Conservation (phyloP, 1,284 basidiomycete species). For the Cutaneotrichosporon arboriforme region DNA sequence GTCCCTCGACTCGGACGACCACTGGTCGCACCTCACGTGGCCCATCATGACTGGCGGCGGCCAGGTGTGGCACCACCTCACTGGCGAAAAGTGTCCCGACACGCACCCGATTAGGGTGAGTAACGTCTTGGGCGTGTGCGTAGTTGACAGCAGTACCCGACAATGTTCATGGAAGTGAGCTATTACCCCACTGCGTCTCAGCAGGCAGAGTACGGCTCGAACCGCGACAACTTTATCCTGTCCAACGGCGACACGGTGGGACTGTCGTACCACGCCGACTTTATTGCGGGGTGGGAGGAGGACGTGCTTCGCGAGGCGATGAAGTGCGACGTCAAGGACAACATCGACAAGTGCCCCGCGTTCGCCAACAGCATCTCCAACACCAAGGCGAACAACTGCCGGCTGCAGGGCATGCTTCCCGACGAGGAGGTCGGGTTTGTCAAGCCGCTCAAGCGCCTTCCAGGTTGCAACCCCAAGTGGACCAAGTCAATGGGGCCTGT, state of each 20-base stretch:
- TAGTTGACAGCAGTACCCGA: conserved; percentile 18
- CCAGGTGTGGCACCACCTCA: background rate
- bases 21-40: conserved; percentile 49
- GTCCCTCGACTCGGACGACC: conserved; percentile 31
- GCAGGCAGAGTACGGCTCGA: conserved; percentile 3
- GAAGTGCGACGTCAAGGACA: conserved; percentile 16
- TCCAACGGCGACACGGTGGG: conserved; percentile 48
- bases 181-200: background rate
- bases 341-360: background rate
- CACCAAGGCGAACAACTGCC: conserved; percentile 1
- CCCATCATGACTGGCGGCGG: conserved; percentile 23
- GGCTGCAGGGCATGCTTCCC: conserved; percentile 12
- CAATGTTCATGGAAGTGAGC: conserved; percentile 47
- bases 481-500: conserved; percentile 1
- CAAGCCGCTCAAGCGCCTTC: conserved; percentile 7
- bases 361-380: background rate
- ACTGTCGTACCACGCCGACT: conserved; percentile 47
- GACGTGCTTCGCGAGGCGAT: conserved; percentile 42
- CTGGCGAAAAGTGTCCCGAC: conserved; percentile 39
- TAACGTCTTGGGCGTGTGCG: background rate
- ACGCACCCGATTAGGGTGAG: conserved; percentile 27
- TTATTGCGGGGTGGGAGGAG: conserved; percentile 46
- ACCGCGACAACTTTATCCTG: conserved; percentile 8
- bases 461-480: conserved; percentile 17
- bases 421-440: conserved; percentile 12